Evolutionary conservation across 1,139 yeast species (phyloP).

Genomic region (Meyerozyma athensensis): DNA sequence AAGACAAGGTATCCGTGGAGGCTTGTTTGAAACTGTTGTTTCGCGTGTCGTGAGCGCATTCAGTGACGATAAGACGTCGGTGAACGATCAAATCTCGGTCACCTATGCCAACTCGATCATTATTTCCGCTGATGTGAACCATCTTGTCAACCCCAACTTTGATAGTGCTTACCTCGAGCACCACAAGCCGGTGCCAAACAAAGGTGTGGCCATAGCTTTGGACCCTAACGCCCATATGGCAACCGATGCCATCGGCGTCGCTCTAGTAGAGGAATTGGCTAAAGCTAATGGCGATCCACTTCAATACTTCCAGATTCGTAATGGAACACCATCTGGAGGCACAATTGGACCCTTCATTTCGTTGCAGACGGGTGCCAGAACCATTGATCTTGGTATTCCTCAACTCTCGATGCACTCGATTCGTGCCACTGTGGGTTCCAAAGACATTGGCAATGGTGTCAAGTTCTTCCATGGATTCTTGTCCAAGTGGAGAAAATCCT

Average conservation of each 20-base stretch:
- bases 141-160: conserved; percentile 62
- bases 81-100: conserved; percentile 21
- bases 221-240: conserved; percentile 82
- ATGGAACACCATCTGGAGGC: conserved; percentile 71
- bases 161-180: conserved; percentile 57
- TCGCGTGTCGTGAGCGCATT: conserved; percentile 26
- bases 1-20: conserved; percentile 57
- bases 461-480: conserved; percentile 63
- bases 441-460: conserved; percentile 64
- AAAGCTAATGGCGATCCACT: conserved; percentile 52
- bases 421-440: conserved; percentile 68
- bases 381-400: conserved; percentile 73
- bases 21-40: conserved; percentile 41
- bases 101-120: conserved; percentile 53
- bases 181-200: conserved; percentile 76
- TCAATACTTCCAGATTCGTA: conserved; percentile 69
- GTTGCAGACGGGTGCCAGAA: conserved; percentile 65
- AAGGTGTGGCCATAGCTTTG: conserved; percentile 63
- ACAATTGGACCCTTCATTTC: conserved; percentile 75
- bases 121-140: conserved; percentile 65
- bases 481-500: conserved; percentile 50
- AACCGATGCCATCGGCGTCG: conserved; percentile 68
- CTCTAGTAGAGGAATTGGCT: conserved; percentile 64
- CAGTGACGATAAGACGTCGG: conserved; percentile 15
- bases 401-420: conserved; percentile 81